Percentiles rank a stretch among this genome's conserved stretches.
These are phyloP conservation scores for Candida patagonica DNA, from an alignment of 805 yeast genomes.

Conservation along the genomic window DNA sequence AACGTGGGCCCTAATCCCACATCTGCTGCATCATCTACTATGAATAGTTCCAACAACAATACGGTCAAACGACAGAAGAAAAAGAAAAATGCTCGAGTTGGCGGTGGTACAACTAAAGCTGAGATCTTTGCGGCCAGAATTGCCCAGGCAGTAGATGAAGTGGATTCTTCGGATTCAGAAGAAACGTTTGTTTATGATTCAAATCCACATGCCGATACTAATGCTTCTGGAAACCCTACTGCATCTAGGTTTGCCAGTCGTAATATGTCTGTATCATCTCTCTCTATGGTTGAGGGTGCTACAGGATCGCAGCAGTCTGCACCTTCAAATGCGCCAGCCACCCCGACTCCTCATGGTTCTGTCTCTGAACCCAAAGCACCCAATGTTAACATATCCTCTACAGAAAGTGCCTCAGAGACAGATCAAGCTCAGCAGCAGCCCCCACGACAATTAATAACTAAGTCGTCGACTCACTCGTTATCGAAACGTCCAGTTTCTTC, in stretches of 20 bases:
- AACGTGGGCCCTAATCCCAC: conserved; percentile 18
- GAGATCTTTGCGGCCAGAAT: conserved; percentile 91
- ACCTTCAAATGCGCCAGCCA: not conserved
- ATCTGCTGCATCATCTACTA: conserved; percentile 7
- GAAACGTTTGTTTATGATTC: conserved; percentile 94
- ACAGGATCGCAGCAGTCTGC: not conserved
- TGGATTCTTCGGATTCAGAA: conserved; percentile 69
- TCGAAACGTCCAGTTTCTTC: not conserved
- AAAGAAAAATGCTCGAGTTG: conserved; percentile 28
- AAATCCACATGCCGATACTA: conserved; percentile 19
- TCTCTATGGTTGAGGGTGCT: not conserved
- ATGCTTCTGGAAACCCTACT: not conserved
- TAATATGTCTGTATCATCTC: conserved; percentile 13
- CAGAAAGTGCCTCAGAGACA: not conserved
- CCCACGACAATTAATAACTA: not conserved
- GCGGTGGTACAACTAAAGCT: conserved; percentile 54
- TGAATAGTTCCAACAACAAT: conserved; percentile 1
- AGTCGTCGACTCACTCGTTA: not conserved
- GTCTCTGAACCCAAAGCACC: not conserved
- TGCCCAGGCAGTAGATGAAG: conserved; percentile 90
- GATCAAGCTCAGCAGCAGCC: not conserved
- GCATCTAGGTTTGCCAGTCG: conserved; percentile 16
- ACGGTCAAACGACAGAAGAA: conserved; percentile 28
- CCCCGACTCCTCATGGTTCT: not conserved
- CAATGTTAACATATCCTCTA: not conserved